Base-by-base conservation (phyloP, 108 stramenopile species). In the Skeletonema potamos region DNA sequence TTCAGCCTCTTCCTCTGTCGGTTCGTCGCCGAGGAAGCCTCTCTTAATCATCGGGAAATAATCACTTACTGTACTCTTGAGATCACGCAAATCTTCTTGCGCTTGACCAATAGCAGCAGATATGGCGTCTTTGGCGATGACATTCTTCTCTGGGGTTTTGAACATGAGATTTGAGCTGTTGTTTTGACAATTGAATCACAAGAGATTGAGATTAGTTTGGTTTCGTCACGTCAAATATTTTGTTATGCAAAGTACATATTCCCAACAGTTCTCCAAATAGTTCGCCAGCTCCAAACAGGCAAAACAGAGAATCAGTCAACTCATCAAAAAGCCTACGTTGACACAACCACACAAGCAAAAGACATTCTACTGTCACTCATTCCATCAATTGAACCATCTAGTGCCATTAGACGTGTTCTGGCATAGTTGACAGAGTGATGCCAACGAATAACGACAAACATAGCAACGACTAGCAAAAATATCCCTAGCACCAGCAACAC, bases 11-110 rank as follows among this genome's bases (percentile, higher is more conserved):
- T 82, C 89, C 22, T 87, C 82, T 46, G 84, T 66, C 37, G 77
- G 77, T 30, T 85, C 89, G 43, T 83, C 84, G 18, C 66, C 87
- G 27, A 58, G 67, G 51, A 86, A 74, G 20, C 94, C 94, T 43
- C 94, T 82, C 48, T 79, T 77, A 57, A 95, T 91, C 88, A 89
- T 84, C 7, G 94, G 94, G 68, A 95, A 86, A 37, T 92, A 89
- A 22, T 89, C 86, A 44, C 83, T 86, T 3, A 79, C 76, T 18
- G 81, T 72, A 9, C 72, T 34, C 46, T 59, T 32, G 72, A 78
- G 29, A 1, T 41, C 69, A 24, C 70, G 63, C 28, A 73, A 72
- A 27, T 58, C 66, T 56, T 73, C 39, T 72, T 67, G 33, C 60
- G 76, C 70, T 62, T 65, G 13, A 29, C 28, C 36, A 58, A 26